These are phyloP conservation scores for Endotrypanum monterogeii DNA, from an alignment of 208 protist genomes.

Conservation along the genomic window DNA sequence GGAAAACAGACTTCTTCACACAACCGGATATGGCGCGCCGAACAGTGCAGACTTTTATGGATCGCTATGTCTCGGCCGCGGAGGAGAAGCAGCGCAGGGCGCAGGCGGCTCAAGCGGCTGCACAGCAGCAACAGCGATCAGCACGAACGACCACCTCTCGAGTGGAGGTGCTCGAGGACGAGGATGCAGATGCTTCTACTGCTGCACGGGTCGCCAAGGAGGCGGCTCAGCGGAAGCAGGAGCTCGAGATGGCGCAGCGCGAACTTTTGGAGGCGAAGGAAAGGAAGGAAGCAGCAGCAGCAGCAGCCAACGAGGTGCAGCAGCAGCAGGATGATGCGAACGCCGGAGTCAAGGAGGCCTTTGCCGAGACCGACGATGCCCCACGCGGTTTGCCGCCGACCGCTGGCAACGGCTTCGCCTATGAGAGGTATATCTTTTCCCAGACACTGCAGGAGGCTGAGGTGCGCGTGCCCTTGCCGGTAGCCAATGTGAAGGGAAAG, in stretches of 20 bases:
- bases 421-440: constrained; percentile 87
- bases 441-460: constrained; percentile 90
- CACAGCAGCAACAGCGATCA: constrained; percentile 19
- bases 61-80: constrained; percentile 54
- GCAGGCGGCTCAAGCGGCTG: constrained; percentile 23
- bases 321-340: constrained; percentile 36
- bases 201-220: constrained; percentile 57
- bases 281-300: constrained; percentile 39
- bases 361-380: constrained; percentile 55
- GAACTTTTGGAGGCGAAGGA: constrained; percentile 46
- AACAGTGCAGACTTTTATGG: constrained; percentile 55
- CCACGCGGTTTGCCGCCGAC: constrained; percentile 85
- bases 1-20: constrained; percentile 95
- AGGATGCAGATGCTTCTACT: constrained; percentile 46
- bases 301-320: constrained; percentile 37
- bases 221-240: constrained; percentile 53
- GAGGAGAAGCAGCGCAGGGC: constrained; percentile 52
- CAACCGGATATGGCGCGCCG: constrained; percentile 66
- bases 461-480: constrained; percentile 85
- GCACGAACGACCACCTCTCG: constrained; percentile 36
- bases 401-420: constrained; percentile 86
- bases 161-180: constrained; percentile 83
- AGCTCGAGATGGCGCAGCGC: constrained; percentile 53
- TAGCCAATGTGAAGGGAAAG: constrained; percentile 66
- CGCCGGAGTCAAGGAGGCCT: constrained; percentile 23